phyloP scores from a whole-genome alignment of 441 rosid species.

The Brassica balearica region DNA sequence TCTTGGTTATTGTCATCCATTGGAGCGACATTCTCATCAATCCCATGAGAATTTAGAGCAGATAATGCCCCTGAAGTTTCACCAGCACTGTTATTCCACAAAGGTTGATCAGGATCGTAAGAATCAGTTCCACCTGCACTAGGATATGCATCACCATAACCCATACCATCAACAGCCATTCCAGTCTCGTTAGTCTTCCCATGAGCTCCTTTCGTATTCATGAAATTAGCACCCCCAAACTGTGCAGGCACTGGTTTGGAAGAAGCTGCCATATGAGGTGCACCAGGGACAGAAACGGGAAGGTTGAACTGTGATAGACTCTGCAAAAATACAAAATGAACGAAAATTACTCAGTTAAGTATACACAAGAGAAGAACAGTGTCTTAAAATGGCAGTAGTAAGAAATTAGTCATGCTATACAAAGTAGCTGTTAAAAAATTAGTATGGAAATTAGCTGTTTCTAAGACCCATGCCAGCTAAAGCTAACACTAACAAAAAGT shows the following conservation, averaged over 20 bases:
- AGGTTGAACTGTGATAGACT: slow-evolving; percentile 99
- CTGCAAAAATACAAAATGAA: slow-evolving; percentile 61
- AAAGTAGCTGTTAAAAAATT: no score
- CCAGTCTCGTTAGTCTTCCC: slow-evolving; percentile 70
- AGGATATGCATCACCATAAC: slow-evolving; percentile 63
- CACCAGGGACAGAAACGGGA: slow-evolving; percentile 89
- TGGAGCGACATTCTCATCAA: slow-evolving; percentile 62
- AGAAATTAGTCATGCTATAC: no score
- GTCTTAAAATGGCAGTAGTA: not conserved
- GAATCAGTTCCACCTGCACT: slow-evolving; percentile 75
- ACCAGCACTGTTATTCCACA: slow-evolving; percentile 85
- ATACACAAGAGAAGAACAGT: slow-evolving; percentile 8
- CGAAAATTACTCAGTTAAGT: slow-evolving; percentile 1
- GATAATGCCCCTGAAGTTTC: slow-evolving; percentile 63
- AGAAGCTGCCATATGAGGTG: slow-evolving; percentile 68
- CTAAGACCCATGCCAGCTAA: slow-evolving; percentile 18
- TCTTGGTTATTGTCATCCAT: slow-evolving; percentile 56
- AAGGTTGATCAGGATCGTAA: slow-evolving; percentile 99
- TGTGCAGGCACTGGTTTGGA: slow-evolving; percentile 64
- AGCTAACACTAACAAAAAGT: slow-evolving; percentile 1
- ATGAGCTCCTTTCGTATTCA: slow-evolving; percentile 62
- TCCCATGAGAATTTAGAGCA: slow-evolving; percentile 59
- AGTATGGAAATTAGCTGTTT: no score
- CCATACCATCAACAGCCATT: slow-evolving; percentile 63
- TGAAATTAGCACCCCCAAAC: slow-evolving; percentile 61